A percentile compares a stretch with the other conserved stretches of the same genome.
phyloP scores from a whole-genome alignment of 306 rosid genomes.

The Ziziphus jujuba region DNA sequence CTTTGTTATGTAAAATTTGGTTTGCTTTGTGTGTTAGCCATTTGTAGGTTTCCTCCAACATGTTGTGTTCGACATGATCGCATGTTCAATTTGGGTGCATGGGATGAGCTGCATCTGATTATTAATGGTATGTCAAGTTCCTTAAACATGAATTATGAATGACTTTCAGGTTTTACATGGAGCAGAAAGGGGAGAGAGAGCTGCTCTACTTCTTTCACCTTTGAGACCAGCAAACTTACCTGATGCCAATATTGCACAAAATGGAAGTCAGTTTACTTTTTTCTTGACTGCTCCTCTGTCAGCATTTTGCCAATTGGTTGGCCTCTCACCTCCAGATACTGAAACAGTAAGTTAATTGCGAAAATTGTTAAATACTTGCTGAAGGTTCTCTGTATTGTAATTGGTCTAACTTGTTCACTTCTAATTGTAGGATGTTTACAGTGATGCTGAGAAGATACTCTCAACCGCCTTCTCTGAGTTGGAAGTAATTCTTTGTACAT shows the following conservation, averaged over 20 bases:
- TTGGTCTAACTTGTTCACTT: slow-evolving; percentile 30
- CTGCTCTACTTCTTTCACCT: slow-evolving; percentile 90
- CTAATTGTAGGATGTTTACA: slow-evolving; percentile 57
- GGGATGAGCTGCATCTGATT: slow-evolving; percentile 1
- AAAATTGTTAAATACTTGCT: slow-evolving; percentile 4
- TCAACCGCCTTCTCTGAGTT: slow-evolving; percentile 76
- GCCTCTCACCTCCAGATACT: slow-evolving; percentile 42
- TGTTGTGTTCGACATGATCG: neutral
- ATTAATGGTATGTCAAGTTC: slow-evolving; percentile 13
- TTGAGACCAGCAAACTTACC: slow-evolving; percentile 58
- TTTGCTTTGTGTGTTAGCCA: neutral
- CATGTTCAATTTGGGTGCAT: neutral
- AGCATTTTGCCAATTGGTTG: slow-evolving; percentile 90
- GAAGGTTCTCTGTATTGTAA: neutral
- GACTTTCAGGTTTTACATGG: slow-evolving; percentile 79
- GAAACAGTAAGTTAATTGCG: slow-evolving; percentile 57
- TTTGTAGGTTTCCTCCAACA: neutral
- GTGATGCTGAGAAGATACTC: slow-evolving; percentile 76
- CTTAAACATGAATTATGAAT: slow-evolving; percentile 19
- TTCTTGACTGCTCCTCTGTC: slow-evolving; percentile 92
- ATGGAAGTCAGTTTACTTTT: slow-evolving; percentile 91
- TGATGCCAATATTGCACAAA: slow-evolving; percentile 46
- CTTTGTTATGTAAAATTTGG: slow-evolving; percentile 3
- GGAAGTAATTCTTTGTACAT: slow-evolving; percentile 81
- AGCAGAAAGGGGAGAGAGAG: slow-evolving; percentile 84